phyloP scores from a whole-genome alignment of 1,139 yeast species.

The Yamadazyma pseudoaaseri region DNA sequence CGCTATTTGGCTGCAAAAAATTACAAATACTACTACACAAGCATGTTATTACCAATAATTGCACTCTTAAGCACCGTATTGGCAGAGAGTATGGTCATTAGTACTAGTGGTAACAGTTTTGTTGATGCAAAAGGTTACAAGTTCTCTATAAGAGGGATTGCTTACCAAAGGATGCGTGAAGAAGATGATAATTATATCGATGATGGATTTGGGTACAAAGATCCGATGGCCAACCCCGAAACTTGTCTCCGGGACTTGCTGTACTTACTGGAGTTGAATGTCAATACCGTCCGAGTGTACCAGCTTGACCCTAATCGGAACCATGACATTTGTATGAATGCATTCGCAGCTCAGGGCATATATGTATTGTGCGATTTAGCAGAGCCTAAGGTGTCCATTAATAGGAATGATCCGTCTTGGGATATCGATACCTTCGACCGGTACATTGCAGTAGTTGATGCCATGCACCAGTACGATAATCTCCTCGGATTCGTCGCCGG shows the following conservation, averaged over 20 bases:
- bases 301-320: constrained; percentile 49
- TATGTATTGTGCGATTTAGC: constrained; percentile 56
- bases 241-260: constrained; percentile 53
- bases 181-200: constrained; percentile 24
- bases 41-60: too few relatives aligned
- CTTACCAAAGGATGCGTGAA: constrained; percentile 51
- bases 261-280: constrained; percentile 44
- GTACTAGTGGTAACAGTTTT: constrained; percentile 46
- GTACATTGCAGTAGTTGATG: constrained; percentile 50
- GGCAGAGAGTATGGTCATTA: too few relatives aligned
- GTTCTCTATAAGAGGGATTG: constrained; percentile 58
- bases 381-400: constrained; percentile 52
- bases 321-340: constrained; percentile 58
- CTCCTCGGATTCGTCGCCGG: constrained; percentile 61
- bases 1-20: constrained; percentile 1
- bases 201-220: constrained; percentile 38
- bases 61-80: too few relatives aligned
- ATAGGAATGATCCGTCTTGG: constrained; percentile 51
- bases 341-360: constrained; percentile 51
- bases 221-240: constrained; percentile 48
- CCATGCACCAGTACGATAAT: constrained; percentile 48
- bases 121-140: constrained; percentile 44
- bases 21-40: neutral
- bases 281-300: constrained; percentile 56
- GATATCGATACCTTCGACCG: constrained; percentile 32